phyloP scores from a whole-genome alignment of 768 basidiomycete species.

The Tephrocybe sp. region DNA sequence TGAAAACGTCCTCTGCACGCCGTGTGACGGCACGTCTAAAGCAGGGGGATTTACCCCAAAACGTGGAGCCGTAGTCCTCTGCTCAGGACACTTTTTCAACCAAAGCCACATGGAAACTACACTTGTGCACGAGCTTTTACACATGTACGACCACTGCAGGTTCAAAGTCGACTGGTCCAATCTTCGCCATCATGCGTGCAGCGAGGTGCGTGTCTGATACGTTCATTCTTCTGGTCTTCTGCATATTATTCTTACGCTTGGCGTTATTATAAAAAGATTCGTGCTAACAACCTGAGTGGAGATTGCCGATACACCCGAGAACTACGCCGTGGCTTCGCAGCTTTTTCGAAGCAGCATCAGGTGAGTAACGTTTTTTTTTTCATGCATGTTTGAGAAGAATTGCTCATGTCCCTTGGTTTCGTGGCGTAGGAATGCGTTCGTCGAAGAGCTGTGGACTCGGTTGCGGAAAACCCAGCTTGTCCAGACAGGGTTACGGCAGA shows the following conservation, averaged over 20 bases:
- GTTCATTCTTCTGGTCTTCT: neutral
- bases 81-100: slow-evolving; percentile 78
- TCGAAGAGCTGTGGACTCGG: slow-evolving; percentile 80
- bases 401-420: slow-evolving; percentile 4
- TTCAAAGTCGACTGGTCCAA: slow-evolving; percentile 94
- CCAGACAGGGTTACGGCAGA: slow-evolving; percentile 76
- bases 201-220: slow-evolving; percentile 63
- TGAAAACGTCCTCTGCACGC: slow-evolving; percentile 76
- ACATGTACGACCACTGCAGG: slow-evolving; percentile 93
- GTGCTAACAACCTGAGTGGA: slow-evolving; percentile 90
- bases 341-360: slow-evolving; percentile 94
- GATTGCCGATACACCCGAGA: slow-evolving; percentile 90
- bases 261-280: slow-evolving; percentile 56
- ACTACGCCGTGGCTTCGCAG: slow-evolving; percentile 67
- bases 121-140: slow-evolving; percentile 88
- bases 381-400: slow-evolving; percentile 2
- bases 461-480: slow-evolving; percentile 78
- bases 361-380: slow-evolving; percentile 33
- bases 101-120: slow-evolving; percentile 93
- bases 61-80: slow-evolving; percentile 77
- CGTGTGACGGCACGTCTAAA: slow-evolving; percentile 68
- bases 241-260: neutral
- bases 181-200: slow-evolving; percentile 92
- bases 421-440: slow-evolving; percentile 78
- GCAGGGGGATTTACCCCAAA: slow-evolving; percentile 84